These are phyloP conservation scores for Pythium phragmiticola DNA, from an alignment of 352 stramenopile species.

Conservation along the genomic window DNA sequence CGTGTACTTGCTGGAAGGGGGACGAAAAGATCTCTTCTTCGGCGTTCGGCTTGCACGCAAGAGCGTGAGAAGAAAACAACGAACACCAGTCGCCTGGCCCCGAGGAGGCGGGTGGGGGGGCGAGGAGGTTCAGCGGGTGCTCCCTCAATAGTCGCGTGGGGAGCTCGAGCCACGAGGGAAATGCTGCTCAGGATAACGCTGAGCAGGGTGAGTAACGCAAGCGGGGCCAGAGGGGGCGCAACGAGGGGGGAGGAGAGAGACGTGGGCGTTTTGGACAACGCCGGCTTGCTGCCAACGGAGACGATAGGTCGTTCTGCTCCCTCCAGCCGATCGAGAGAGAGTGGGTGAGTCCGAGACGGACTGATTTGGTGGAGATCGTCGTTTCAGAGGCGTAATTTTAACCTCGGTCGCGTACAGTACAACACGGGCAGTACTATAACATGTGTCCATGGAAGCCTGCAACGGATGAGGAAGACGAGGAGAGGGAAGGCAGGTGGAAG, in stretches of 20 bases:
- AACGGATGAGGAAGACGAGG: neutral
- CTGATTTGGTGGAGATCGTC: neutral
- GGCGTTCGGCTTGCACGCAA: conserved; percentile 9
- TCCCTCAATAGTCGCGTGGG: too few species aligned
- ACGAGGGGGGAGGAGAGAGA: neutral
- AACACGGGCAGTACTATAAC: neutral
- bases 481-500: neutral
- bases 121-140: neutral
- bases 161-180: too few species aligned
- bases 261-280: neutral
- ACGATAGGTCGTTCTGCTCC: too few species aligned
- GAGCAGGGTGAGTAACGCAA: too few species aligned
- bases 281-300: too few species aligned
- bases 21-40: conserved; percentile 9
- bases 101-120: neutral
- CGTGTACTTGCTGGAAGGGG: neutral
- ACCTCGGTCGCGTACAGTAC: conserved; percentile 9
- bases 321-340: too few species aligned
- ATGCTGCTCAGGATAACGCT: too few species aligned
- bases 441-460: too few species aligned
- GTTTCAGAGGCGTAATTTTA: conserved; percentile 27
- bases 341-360: neutral
- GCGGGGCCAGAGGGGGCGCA: too few species aligned
- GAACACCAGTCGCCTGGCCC: neutral
- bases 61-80: conserved; percentile 6